These are phyloP conservation scores for Camellia oleifera DNA, from an alignment of 179 eudicot species.

Conservation along the genomic window DNA sequence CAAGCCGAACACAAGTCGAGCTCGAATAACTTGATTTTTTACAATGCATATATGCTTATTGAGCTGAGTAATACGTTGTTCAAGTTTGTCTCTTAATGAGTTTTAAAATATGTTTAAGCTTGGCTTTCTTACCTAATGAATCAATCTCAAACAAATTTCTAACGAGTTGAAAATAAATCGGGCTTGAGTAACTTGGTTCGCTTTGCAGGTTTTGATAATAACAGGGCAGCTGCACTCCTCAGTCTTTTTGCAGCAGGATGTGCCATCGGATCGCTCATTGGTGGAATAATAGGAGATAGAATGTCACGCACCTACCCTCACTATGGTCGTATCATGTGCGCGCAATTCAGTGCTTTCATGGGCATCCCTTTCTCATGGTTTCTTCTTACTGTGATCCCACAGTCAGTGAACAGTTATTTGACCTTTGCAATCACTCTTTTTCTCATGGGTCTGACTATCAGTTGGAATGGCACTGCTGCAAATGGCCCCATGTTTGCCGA, in stretches of 20 bases:
- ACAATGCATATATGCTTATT: too few relatives aligned
- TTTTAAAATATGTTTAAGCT: too few relatives aligned
- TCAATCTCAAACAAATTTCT: too few relatives aligned
- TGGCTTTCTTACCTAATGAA: too few relatives aligned
- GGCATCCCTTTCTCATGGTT: slow-evolving; percentile 89
- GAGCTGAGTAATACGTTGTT: too few relatives aligned
- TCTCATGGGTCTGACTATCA: slow-evolving; percentile 84
- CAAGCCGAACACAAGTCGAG: too few relatives aligned
- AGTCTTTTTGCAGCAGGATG: slow-evolving; percentile 76
- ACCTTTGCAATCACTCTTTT: slow-evolving; percentile 62
- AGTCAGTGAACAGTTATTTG: slow-evolving; percentile 48
- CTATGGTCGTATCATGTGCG: slow-evolving; percentile 77
- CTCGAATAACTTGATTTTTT: too few relatives aligned
- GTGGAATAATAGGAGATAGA: slow-evolving; percentile 73
- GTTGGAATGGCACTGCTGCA: slow-evolving; percentile 78
- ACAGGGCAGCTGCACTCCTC: slow-evolving; percentile 66
- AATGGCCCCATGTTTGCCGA: slow-evolving; percentile 93
- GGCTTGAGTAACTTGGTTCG: not conserved
- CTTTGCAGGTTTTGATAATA: slow-evolving; percentile 83
- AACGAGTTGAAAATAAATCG: not conserved
- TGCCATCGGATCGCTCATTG: slow-evolving; percentile 67
- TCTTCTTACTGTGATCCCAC: slow-evolving; percentile 74
- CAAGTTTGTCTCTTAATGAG: too few relatives aligned
- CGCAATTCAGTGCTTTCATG: slow-evolving; percentile 91
- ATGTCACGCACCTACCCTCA: slow-evolving; percentile 61